phyloP scores from a whole-genome alignment of 352 stramenopile species.

The Pythium guiyangense region DNA sequence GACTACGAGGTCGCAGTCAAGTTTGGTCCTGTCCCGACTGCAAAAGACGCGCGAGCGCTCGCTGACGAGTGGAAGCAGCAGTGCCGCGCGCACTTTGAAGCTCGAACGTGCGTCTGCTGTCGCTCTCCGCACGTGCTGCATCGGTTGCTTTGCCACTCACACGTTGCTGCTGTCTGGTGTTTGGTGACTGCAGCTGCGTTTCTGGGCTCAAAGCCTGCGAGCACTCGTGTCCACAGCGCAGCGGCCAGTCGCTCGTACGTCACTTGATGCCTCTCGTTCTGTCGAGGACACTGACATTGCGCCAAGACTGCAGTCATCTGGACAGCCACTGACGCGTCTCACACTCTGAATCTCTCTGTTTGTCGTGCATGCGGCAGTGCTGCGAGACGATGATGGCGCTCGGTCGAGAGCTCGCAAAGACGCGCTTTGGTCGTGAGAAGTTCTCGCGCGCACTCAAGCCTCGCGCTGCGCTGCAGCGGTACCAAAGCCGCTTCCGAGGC shows the following conservation, averaged over 20 bases:
- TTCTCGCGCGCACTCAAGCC: conserved; percentile 63
- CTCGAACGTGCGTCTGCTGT: conserved; percentile 27
- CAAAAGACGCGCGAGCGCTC: conserved; percentile 39
- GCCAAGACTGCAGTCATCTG: no score
- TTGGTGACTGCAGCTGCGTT: conserved; percentile 28
- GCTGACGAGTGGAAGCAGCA: conserved; percentile 57
- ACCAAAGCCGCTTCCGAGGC: conserved; percentile 59
- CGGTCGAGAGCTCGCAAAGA: conserved; percentile 56
- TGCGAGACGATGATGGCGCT: conserved; percentile 56
- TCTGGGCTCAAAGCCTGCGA: conserved; percentile 41
- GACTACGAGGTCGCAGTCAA: conserved; percentile 75
- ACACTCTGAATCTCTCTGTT: background rate
- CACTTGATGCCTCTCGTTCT: background rate
- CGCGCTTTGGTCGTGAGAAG: conserved; percentile 46
- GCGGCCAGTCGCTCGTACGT: conserved; percentile 61
- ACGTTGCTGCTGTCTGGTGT: background rate
- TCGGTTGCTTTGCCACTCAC: background rate
- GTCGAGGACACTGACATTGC: background rate
- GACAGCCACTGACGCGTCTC: no score
- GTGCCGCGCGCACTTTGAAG: conserved; percentile 46
- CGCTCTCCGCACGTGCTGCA: background rate
- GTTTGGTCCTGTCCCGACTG: conserved; percentile 45
- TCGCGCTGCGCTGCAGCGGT: conserved; percentile 61
- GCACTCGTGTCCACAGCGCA: conserved; percentile 66
- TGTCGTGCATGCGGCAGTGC: conserved; percentile 28